Percentiles rank a stretch among this genome's conserved stretches.
phyloP scores from a whole-genome alignment of 495 filamentous ascomycete genomes.

The Astrocystis sublimbata region DNA sequence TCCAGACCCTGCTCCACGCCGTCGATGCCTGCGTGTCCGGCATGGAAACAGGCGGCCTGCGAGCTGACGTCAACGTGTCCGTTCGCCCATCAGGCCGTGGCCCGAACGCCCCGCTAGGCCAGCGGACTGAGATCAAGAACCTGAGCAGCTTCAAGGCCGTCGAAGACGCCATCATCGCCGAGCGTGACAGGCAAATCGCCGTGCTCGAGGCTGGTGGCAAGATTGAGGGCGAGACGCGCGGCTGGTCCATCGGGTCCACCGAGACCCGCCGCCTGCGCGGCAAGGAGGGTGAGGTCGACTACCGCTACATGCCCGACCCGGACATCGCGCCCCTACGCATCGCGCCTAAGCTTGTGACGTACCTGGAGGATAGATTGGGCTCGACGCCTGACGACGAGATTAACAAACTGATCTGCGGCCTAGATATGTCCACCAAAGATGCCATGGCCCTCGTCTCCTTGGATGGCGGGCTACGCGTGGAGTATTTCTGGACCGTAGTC shows the following conservation, averaged over 20 bases:
- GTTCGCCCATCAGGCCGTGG: constrained; percentile 60
- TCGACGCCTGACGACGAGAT: constrained; percentile 69
- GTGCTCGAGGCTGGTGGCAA: constrained; percentile 76
- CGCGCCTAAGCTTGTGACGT: constrained; percentile 63
- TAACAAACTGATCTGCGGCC: constrained; percentile 55
- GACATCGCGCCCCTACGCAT: constrained; percentile 82
- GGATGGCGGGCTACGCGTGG: constrained; percentile 76
- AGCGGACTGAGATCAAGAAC: constrained; percentile 97
- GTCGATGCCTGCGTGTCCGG: constrained; percentile 82
- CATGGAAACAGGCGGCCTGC: constrained; percentile 89
- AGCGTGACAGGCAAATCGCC: constrained; percentile 82
- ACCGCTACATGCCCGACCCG: constrained; percentile 97
- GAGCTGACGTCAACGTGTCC: constrained; percentile 95
- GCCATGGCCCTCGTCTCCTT: constrained; percentile 77
- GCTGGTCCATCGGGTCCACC: constrained; percentile 81
- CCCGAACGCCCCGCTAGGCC: constrained; percentile 60
- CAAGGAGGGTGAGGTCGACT: constrained; percentile 97
- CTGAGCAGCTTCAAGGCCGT: constrained; percentile 91
- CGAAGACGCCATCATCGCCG: constrained; percentile 88
- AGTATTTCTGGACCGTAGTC: constrained; percentile 80
- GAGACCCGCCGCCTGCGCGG: constrained; percentile 79
- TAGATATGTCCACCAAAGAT: constrained; percentile 77
- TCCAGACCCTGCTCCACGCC: constrained; percentile 77
- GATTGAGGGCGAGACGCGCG: constrained; percentile 85
- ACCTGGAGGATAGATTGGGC: constrained; percentile 62